These are phyloP conservation scores for Adansonia rubrostipa DNA, from an alignment of 441 rosid species.

Conservation along the genomic window DNA sequence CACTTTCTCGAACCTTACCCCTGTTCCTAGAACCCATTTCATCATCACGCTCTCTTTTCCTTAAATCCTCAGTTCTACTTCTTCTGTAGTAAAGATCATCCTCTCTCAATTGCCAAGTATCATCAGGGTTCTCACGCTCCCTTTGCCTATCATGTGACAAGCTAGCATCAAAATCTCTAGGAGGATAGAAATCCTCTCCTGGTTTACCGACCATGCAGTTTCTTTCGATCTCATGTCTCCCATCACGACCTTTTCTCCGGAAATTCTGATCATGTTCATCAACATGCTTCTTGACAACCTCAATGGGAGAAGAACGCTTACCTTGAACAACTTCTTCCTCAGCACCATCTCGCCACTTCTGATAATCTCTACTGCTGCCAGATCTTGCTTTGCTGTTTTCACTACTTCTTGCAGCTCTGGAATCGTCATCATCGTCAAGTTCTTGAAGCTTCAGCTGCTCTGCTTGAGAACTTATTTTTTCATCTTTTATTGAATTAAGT, in stretches of 20 bases:
- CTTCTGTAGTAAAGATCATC: constrained; percentile 63
- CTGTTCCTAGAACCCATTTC: constrained; percentile 71
- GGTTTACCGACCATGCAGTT: constrained; percentile 45
- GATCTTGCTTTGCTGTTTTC: constrained; percentile 91
- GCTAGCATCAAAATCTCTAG: constrained; percentile 60
- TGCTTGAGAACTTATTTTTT: constrained; percentile 43
- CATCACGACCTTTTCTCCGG: constrained; percentile 63
- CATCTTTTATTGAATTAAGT: constrained; percentile 41
- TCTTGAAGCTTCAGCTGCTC: constrained; percentile 54
- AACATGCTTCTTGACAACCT: constrained; percentile 51
- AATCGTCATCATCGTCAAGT: constrained; percentile 67
- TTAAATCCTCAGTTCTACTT: constrained; percentile 65
- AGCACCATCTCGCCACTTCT: constrained; percentile 61
- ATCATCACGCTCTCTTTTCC: constrained; percentile 78
- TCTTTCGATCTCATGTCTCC: constrained; percentile 69
- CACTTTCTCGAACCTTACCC: constrained; percentile 68
- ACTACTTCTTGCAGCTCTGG: constrained; percentile 86
- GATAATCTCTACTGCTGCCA: constrained; percentile 80
- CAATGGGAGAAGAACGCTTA: constrained; percentile 47
- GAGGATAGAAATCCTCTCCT: constrained; percentile 64
- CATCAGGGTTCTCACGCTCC: constrained; percentile 65
- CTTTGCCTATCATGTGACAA: constrained; percentile 54
- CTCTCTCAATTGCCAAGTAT: constrained; percentile 65
- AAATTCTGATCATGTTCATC: constrained; percentile 59
- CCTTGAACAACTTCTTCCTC: constrained; percentile 87